Conservation (phyloP, 345 rosid species). For the Aquilaria malaccensis region DNA sequence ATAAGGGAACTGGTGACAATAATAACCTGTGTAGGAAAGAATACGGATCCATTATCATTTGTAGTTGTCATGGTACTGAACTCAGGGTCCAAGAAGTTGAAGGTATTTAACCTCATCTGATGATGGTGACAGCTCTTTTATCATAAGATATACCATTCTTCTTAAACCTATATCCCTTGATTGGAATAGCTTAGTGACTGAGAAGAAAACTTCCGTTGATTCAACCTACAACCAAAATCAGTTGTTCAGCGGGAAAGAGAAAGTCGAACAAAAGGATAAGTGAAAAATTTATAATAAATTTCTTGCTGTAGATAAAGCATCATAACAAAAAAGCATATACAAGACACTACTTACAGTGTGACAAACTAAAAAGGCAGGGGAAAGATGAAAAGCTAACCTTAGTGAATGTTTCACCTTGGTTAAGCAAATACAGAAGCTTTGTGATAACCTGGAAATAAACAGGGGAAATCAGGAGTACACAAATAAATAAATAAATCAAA, state of each 20-base stretch:
- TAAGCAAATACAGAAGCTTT: constrained; percentile 75
- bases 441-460: constrained; percentile 61
- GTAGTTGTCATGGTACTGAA: not conserved
- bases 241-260: no score
- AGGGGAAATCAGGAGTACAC: not conserved
- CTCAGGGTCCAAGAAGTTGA: not conserved
- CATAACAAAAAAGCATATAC: not conserved
- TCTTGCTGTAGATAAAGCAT: constrained; percentile 23
- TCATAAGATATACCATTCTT: constrained; percentile 92
- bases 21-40: constrained; percentile 42
- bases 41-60: constrained; percentile 12
- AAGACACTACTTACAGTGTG: not conserved
- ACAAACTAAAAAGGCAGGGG: not conserved
- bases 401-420: constrained; percentile 84
- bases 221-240: constrained; percentile 20
- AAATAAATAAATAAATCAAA: constrained; percentile 4
- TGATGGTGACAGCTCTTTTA: constrained; percentile 87
- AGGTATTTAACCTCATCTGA: constrained; percentile 69
- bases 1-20: constrained; percentile 89
- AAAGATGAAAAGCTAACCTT: constrained; percentile 36
- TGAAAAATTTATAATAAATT: no score
- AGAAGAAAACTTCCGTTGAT: constrained; percentile 86
- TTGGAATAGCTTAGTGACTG: constrained; percentile 89
- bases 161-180: constrained; percentile 80
- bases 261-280: no score